Percentiles rank a stretch among this genome's conserved stretches.
Evolutionary conservation across 2,329 filamentous ascomycete genomes (phyloP).

Genomic region (Colletotrichum limetticola): DNA sequence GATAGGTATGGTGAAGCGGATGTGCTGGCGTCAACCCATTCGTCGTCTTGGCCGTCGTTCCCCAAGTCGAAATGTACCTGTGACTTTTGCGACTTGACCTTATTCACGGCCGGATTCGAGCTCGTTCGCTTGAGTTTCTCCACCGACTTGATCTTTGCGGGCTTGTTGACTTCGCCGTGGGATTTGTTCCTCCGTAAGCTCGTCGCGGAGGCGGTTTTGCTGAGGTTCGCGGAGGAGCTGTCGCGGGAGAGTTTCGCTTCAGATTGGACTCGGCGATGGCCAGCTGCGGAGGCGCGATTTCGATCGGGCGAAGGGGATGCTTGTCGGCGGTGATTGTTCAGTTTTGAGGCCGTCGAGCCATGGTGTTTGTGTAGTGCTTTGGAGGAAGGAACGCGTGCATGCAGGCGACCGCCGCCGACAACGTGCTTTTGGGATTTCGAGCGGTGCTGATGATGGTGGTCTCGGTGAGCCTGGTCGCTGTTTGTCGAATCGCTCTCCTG

Average conservation of each 20-base stretch:
- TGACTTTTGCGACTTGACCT: slow-evolving; percentile 54
- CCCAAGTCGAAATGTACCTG: slow-evolving; percentile 74
- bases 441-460: slow-evolving; percentile 43
- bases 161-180: slow-evolving; percentile 63
- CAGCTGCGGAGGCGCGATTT: slow-evolving; percentile 39
- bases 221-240: slow-evolving; percentile 55
- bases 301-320: slow-evolving; percentile 56
- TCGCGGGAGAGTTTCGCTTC: slow-evolving; percentile 60
- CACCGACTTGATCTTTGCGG: slow-evolving; percentile 56
- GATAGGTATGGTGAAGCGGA: slow-evolving; percentile 70
- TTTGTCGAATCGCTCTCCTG: slow-evolving; percentile 50
- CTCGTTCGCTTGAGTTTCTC: slow-evolving; percentile 64
- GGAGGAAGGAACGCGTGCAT: slow-evolving; percentile 63
- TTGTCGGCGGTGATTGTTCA: slow-evolving; percentile 51
- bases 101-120: slow-evolving; percentile 60
- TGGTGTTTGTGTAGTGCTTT: slow-evolving; percentile 61
- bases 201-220: slow-evolving; percentile 65
- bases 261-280: slow-evolving; percentile 39
- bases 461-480: slow-evolving; percentile 43
- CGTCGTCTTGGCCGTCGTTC: slow-evolving; percentile 63
- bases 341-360: slow-evolving; percentile 48
- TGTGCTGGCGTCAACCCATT: slow-evolving; percentile 75
- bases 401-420: slow-evolving; percentile 57
- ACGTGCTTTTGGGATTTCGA: slow-evolving; percentile 51
- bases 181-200: slow-evolving; percentile 71